These are phyloP conservation scores for Modicella reniformis DNA, from an alignment of 371 early-diverging fungal genomes.

Conservation along the genomic window DNA sequence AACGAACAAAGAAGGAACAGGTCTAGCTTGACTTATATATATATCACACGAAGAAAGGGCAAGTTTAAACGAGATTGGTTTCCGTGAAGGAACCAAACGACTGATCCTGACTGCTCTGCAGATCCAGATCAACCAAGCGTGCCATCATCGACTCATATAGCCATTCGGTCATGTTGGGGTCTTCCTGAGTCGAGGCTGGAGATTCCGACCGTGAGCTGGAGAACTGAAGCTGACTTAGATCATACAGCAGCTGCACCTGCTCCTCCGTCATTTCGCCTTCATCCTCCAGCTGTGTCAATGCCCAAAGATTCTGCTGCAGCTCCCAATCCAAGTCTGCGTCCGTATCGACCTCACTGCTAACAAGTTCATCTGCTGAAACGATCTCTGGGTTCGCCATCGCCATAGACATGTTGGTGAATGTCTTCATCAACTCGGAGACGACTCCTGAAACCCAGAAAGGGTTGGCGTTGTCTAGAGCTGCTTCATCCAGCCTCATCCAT, in stretches of 20 bases:
- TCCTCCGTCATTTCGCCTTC: conserved; percentile 38
- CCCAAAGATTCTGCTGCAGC: conserved; percentile 39
- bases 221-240: conserved; percentile 18
- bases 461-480: too few species aligned
- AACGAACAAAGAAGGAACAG: not conserved
- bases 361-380: conserved; percentile 4
- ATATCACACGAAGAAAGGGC: not conserved
- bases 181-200: conserved; percentile 21
- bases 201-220: conserved; percentile 11
- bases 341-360: not conserved
- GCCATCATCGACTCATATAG: conserved; percentile 53
- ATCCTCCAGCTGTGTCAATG: conserved; percentile 20
- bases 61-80: conserved; percentile 14
- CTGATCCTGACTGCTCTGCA: conserved; percentile 29
- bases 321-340: conserved; percentile 33
- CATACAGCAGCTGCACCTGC: conserved; percentile 37
- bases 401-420: conserved; percentile 10
- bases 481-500: conserved; percentile 20
- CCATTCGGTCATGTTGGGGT: conserved; percentile 49
- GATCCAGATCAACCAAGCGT: conserved; percentile 41
- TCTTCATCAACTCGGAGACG: conserved; percentile 42
- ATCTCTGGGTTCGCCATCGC: conserved; percentile 2
- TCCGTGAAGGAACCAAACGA: conserved; percentile 18
- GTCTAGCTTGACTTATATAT: not conserved
- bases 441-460: conserved; percentile 29